phyloP scores from a whole-genome alignment of 2,329 filamentous ascomycete species.

The Exophiala mesophila region DNA sequence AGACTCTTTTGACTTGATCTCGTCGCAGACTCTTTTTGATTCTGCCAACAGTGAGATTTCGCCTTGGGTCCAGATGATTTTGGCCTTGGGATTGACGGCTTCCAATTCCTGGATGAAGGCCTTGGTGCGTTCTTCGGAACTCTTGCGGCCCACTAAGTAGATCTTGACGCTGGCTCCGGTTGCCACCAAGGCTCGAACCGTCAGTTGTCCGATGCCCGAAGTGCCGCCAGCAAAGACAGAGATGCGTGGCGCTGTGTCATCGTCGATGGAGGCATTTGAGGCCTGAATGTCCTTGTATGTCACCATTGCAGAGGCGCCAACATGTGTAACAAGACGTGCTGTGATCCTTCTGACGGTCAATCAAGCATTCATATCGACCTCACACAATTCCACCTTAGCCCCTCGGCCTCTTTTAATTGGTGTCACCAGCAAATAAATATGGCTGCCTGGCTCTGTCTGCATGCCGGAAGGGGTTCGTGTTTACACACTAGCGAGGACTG shows the following conservation, averaged over 20 bases:
- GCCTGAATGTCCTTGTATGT: slow-evolving; percentile 33
- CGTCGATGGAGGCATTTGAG: slow-evolving; percentile 40
- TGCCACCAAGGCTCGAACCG: slow-evolving; percentile 35
- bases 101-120: slow-evolving; percentile 37
- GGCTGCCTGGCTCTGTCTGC: too few species aligned
- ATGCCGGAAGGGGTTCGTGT: too few species aligned
- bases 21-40: slow-evolving; percentile 35
- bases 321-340: too few species aligned
- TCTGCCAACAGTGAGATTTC: slow-evolving; percentile 46
- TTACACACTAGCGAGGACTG: too few species aligned
- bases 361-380: too few species aligned
- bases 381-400: too few species aligned
- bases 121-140: slow-evolving; percentile 30
- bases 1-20: slow-evolving; percentile 37
- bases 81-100: slow-evolving; percentile 36
- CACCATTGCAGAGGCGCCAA: too few species aligned
- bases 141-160: slow-evolving; percentile 43
- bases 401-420: too few species aligned
- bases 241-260: slow-evolving; percentile 34
- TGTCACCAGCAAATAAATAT: too few species aligned
- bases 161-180: slow-evolving; percentile 35
- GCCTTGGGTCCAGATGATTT: slow-evolving; percentile 41
- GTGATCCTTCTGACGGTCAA: too few species aligned
- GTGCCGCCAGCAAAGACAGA: slow-evolving; percentile 46
- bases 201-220: slow-evolving; percentile 44